phyloP scores from a whole-genome alignment of 768 basidiomycete species.

The Nevesoporus exiguus region DNA sequence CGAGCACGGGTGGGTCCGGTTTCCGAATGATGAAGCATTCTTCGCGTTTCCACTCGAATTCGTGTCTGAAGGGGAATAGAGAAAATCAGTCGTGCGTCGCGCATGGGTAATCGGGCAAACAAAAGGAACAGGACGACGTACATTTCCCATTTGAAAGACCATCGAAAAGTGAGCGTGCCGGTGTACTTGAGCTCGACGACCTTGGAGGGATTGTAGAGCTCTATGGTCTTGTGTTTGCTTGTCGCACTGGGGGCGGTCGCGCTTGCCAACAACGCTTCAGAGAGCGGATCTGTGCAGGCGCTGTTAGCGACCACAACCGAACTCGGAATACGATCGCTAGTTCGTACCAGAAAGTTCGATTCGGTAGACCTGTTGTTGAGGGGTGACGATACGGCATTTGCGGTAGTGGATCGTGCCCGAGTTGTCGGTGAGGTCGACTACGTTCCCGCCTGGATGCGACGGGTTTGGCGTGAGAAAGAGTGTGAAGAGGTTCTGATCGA shows the following conservation, averaged over 20 bases:
- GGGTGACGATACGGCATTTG: slow-evolving; percentile 56
- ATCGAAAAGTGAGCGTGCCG: slow-evolving; percentile 70
- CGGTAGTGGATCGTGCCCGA: slow-evolving; percentile 65
- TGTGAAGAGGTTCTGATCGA: slow-evolving; percentile 86
- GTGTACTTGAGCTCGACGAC: slow-evolving; percentile 71
- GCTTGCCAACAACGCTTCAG: slow-evolving; percentile 66
- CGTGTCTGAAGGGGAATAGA: slow-evolving; percentile 47
- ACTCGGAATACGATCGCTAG: not conserved
- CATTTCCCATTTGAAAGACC: slow-evolving; percentile 84
- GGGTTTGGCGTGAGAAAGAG: slow-evolving; percentile 59
- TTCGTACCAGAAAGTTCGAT: slow-evolving; percentile 64
- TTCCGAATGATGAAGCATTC: slow-evolving; percentile 81
- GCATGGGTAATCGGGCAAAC: not conserved
- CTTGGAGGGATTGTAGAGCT: slow-evolving; percentile 70
- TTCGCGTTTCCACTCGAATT: slow-evolving; percentile 84
- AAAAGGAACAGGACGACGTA: slow-evolving; percentile 37
- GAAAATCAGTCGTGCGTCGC: not conserved
- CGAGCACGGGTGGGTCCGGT: slow-evolving; percentile 83
- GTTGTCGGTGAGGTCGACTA: slow-evolving; percentile 69
- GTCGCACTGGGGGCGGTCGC: slow-evolving; percentile 61
- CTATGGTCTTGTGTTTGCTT: slow-evolving; percentile 70
- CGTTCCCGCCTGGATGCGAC: slow-evolving; percentile 46
- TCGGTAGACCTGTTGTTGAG: slow-evolving; percentile 45
- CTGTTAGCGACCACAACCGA: not conserved
- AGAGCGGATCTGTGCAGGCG: slow-evolving; percentile 59